These are phyloP conservation scores for Naganishia sp. DNA, from an alignment of 1,284 basidiomycete species.

Conservation along the genomic window DNA sequence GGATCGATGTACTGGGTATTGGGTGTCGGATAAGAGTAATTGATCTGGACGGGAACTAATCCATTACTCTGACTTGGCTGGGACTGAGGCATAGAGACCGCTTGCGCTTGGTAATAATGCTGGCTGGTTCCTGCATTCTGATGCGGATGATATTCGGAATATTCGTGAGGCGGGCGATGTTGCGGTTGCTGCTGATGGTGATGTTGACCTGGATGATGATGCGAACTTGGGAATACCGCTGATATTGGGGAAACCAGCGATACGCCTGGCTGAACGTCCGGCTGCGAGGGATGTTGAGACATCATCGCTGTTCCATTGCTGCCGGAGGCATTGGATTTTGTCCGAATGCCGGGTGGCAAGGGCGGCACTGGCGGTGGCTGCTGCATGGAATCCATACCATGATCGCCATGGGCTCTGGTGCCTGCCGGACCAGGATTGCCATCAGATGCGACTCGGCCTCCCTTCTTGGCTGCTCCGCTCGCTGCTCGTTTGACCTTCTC, in stretches of 20 bases:
- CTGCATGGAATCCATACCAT: slow-evolving; percentile 19
- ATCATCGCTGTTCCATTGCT: neutral
- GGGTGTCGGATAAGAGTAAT: slow-evolving; percentile 17
- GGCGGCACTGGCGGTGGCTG: slow-evolving; percentile 19
- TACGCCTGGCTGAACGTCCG: slow-evolving; percentile 23
- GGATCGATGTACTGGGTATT: slow-evolving; percentile 2
- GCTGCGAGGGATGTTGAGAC: slow-evolving; percentile 5
- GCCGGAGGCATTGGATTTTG: slow-evolving; percentile 1
- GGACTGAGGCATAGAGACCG: slow-evolving; percentile 1
- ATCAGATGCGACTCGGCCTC: slow-evolving; percentile 12
- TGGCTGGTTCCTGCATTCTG: slow-evolving; percentile 3
- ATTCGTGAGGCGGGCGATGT: slow-evolving; percentile 1
- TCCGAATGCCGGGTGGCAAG: neutral
- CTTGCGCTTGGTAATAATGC: slow-evolving; percentile 16
- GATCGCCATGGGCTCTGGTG: slow-evolving; percentile 1
- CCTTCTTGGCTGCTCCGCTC: slow-evolving; percentile 20
- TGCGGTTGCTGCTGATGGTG: slow-evolving; percentile 3
- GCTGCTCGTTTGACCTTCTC: slow-evolving; percentile 30
- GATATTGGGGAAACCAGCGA: slow-evolving; percentile 25
- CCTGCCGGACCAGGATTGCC: slow-evolving; percentile 14
- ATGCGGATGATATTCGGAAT: slow-evolving; percentile 7
- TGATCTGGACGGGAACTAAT: slow-evolving; percentile 13
- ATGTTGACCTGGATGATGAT: slow-evolving; percentile 13
- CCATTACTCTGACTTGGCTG: neutral
- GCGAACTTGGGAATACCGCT: slow-evolving; percentile 10